Base-by-base conservation (phyloP, 352 stramenopile species). In the Phytophthora meadii region DNA sequence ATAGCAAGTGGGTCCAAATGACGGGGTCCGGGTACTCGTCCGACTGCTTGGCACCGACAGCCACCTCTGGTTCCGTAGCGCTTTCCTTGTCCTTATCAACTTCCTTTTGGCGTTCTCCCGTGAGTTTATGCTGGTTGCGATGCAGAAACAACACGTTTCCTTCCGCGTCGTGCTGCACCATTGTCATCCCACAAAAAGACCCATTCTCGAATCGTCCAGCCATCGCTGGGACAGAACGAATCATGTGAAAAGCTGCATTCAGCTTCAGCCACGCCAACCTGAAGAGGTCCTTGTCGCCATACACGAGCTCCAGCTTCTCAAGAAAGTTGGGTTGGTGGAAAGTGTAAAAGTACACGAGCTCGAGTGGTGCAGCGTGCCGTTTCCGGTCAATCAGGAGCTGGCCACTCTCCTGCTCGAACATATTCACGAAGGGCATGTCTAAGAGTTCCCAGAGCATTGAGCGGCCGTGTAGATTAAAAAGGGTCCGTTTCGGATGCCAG, bases 341-440 rank as follows among this genome's bases (percentile, higher is more conserved):
- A 1, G 56, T 61, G 22, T 80, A 80, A 49, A 85, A 82, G 44
- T 77, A 61, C 27, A 82, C 63, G 12, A 63, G 51, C 5, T 71
- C 42, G 4, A 84, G 41, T 17, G 76, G 62, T 14, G 54, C 56
- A 0, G 60, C 44, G 17, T 71, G 67, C 15, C 67, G 76, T 39
- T 28, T 42, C 8, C 63, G 65, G 46, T 82, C 66, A 15, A 88
- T 47, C 11, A 84, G 42, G 17, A 88, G 19, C 50, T 88, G 79
- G 0, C 79, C 74, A 32, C 76, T 82, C 41, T 88, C 76, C 61
- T 88, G 79, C 70, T 88, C 79, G 55, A 84, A 86, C 77, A 81
- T 80, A 61, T 81, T 52, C 10, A 80, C 65, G 36, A 76, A 79
- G 1, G 62, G 40, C 10, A 73, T 22, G 15, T 61, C 70, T 4